phyloP scores from a whole-genome alignment of 345 rosid genomes.

The Eucalyptus shirleyi region DNA sequence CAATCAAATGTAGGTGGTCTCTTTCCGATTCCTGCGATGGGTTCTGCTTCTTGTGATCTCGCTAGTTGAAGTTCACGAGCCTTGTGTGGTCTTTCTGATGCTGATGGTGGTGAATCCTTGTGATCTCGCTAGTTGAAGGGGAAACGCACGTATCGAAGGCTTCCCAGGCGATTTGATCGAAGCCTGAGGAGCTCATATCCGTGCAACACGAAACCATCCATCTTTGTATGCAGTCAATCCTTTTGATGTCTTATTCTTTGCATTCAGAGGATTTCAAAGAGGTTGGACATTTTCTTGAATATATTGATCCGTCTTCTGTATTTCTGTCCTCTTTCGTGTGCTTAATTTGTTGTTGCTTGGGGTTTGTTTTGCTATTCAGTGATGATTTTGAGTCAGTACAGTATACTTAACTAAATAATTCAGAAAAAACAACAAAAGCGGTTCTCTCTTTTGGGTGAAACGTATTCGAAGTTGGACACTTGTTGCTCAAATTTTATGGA shows the following conservation, averaged over 20 bases:
- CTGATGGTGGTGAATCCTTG: not conserved
- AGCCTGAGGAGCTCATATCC: not conserved
- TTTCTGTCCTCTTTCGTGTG: not conserved
- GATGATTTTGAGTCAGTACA: not conserved
- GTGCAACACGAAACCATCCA: not conserved
- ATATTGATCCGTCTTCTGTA: too few relatives aligned
- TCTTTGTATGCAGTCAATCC: not conserved
- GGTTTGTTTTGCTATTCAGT: not conserved
- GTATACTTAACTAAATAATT: not conserved
- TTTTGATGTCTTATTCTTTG: not conserved
- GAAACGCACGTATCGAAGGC: not conserved
- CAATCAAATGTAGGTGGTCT: not conserved
- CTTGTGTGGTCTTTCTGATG: not conserved
- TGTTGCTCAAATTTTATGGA: too few relatives aligned
- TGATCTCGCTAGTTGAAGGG: not conserved
- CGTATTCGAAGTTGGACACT: too few relatives aligned
- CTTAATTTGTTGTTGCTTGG: not conserved
- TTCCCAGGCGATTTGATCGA: not conserved
- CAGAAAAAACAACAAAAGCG: not conserved
- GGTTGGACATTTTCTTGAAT: not conserved
- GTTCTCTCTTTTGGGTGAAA: too few relatives aligned
- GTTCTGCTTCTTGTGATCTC: not conserved
- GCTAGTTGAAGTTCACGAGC: not conserved
- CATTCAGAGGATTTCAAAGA: not conserved
- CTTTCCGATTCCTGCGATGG: not conserved